phyloP scores from a whole-genome alignment of 495 filamentous ascomycete genomes.

The Neurospora africana region DNA sequence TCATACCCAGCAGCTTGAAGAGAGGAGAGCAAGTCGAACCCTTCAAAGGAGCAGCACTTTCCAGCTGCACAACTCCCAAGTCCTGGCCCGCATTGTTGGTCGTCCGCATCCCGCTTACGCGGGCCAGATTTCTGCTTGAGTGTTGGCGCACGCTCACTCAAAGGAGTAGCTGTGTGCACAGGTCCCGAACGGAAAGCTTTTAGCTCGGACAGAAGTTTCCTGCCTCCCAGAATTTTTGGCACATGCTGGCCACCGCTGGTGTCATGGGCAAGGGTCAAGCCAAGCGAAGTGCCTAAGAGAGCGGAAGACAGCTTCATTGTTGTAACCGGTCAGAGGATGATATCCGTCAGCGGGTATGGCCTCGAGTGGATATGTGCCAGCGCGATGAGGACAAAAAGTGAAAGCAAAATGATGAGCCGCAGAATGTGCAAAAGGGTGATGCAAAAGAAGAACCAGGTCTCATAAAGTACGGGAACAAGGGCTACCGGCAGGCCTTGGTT shows the following conservation, averaged over 20 bases:
- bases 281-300: conserved; percentile 16
- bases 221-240: conserved; percentile 27
- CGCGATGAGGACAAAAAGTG: not conserved
- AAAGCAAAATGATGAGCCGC: not conserved
- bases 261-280: conserved; percentile 20
- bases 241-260: conserved; percentile 21
- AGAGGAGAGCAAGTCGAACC: conserved; percentile 27
- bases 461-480: conserved; percentile 7
- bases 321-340: not conserved
- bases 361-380: not conserved
- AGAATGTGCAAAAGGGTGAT: conserved; percentile 4
- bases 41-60: conserved; percentile 56
- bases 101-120: conserved; percentile 10
- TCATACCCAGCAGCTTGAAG: not conserved
- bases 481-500: not conserved
- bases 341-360: not conserved
- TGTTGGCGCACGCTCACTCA: conserved; percentile 1
- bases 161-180: not conserved
- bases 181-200: conserved; percentile 9
- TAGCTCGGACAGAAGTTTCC: conserved; percentile 23
- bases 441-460: conserved; percentile 1
- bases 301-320: conserved; percentile 25
- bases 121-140: conserved; percentile 1
- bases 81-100: conserved; percentile 27
- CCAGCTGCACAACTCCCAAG: conserved; percentile 42